Evolutionary conservation across 2,329 filamentous ascomycete genomes (phyloP).

Genomic region (Diplodia corticola): DNA sequence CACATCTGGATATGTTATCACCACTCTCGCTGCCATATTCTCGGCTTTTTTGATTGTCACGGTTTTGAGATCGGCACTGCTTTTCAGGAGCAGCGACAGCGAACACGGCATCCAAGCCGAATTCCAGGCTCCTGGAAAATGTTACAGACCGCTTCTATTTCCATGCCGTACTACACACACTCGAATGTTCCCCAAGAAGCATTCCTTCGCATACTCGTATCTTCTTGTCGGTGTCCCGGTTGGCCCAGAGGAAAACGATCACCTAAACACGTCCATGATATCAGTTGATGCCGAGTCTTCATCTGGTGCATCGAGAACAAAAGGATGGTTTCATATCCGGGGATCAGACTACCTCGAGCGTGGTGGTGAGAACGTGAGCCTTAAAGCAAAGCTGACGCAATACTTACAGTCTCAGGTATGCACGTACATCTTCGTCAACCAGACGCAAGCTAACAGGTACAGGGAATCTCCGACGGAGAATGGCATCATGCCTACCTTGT

Average conservation of each 20-base stretch:
- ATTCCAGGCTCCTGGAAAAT: not conserved
- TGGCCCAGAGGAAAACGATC: slow-evolving; percentile 49
- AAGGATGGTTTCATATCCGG: slow-evolving; percentile 61
- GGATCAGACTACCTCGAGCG: slow-evolving; percentile 63
- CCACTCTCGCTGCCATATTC: not conserved
- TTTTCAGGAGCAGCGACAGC: not conserved
- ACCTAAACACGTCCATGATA: slow-evolving; percentile 56
- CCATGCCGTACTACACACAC: slow-evolving; percentile 66
- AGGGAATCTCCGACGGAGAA: slow-evolving; percentile 59
- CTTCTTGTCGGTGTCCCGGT: slow-evolving; percentile 68
- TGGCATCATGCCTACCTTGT: slow-evolving; percentile 71
- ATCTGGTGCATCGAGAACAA: slow-evolving; percentile 32
- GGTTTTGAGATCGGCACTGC: not conserved
- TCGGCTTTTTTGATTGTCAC: not conserved
- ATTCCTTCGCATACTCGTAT: slow-evolving; percentile 71
- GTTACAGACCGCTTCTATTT: slow-evolving; percentile 53
- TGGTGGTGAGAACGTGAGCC: slow-evolving; percentile 51
- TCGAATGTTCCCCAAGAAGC: slow-evolving; percentile 65
- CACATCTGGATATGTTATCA: not conserved
- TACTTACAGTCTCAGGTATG: slow-evolving; percentile 60
- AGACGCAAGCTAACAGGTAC: slow-evolving; percentile 18
- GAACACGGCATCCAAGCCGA: not conserved
- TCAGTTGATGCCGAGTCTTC: slow-evolving; percentile 43
- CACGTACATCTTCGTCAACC: not conserved
- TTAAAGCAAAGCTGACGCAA: slow-evolving; percentile 63